Percentiles rank a stretch among this genome's conserved stretches.
phyloP scores from a whole-genome alignment of 208 protist genomes.

The Crithidia mellificae region DNA sequence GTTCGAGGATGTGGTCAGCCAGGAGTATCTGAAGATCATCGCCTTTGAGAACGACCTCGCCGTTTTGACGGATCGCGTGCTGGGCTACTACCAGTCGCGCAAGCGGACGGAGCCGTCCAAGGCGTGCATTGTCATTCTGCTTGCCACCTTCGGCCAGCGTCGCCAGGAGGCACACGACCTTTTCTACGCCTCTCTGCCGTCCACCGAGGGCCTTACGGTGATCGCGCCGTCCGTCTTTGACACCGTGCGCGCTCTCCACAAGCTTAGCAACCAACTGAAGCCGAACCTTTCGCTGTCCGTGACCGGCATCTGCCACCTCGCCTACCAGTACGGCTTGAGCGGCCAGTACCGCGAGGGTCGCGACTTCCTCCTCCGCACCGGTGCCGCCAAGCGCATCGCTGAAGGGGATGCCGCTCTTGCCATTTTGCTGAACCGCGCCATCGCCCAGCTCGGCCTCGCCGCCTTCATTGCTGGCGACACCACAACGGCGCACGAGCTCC shows the following conservation, averaged over 20 bases:
- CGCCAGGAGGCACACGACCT: conserved; percentile 71
- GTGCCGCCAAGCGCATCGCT: conserved; percentile 39
- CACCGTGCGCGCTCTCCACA: conserved; percentile 61
- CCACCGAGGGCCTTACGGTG: conserved; percentile 31
- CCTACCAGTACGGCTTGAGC: conserved; percentile 78
- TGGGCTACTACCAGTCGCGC: conserved; percentile 65
- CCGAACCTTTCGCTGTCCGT: conserved; percentile 25
- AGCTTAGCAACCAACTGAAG: conserved; percentile 37
- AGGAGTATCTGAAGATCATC: conserved; percentile 61
- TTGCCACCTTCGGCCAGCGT: conserved; percentile 69
- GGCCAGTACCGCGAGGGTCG: conserved; percentile 75
- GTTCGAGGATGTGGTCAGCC: conserved; percentile 41
- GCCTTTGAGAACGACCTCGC: conserved; percentile 72
- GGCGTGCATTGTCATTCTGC: conserved; percentile 60
- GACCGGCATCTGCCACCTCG: conserved; percentile 53
- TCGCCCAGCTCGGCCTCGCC: conserved; percentile 81
- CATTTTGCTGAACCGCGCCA: conserved; percentile 79
- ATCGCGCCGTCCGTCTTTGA: conserved; percentile 59
- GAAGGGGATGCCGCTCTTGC: conserved; percentile 34
- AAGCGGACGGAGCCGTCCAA: conserved; percentile 27
- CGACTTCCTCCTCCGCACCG: conserved; percentile 74
- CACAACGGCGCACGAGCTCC: conserved; percentile 58
- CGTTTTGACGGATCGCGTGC: conserved; percentile 52
- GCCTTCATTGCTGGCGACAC: conserved; percentile 77
- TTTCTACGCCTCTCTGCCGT: conserved; percentile 46